These are phyloP conservation scores for Ophiocordyceps unilateralis DNA, from an alignment of 2,329 filamentous ascomycete species.

Conservation along the genomic window DNA sequence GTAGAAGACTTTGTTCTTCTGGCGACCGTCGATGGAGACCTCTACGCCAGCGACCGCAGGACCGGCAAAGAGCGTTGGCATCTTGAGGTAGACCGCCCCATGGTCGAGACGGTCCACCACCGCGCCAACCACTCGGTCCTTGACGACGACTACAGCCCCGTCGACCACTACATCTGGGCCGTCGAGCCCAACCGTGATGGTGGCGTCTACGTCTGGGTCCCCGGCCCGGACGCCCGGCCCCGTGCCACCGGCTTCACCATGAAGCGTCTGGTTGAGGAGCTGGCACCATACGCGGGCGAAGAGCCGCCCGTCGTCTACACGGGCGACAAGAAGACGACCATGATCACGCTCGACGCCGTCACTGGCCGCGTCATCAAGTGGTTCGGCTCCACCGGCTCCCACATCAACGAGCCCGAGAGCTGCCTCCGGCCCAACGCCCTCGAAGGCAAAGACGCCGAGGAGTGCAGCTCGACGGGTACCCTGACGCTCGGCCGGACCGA, in stretches of 20 bases:
- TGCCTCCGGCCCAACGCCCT: conserved; percentile 54
- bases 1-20: conserved; percentile 99
- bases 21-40: conserved; percentile 97
- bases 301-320: conserved; percentile 74
- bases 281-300: conserved; percentile 57
- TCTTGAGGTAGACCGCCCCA: conserved; percentile 65
- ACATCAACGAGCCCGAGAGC: conserved; percentile 53
- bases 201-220: conserved; percentile 70
- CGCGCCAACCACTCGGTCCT: conserved; percentile 47
- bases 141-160: conserved; percentile 40
- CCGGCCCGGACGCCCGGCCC: conserved; percentile 39
- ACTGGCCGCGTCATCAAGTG: conserved; percentile 70
- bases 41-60: conserved; percentile 79
- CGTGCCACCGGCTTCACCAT: conserved; percentile 55
- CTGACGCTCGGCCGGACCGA: conserved; percentile 74
- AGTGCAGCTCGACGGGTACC: conserved; percentile 65
- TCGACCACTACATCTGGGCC: conserved; percentile 87
- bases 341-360: conserved; percentile 76
- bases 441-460: conserved; percentile 49
- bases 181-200: conserved; percentile 85
- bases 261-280: conserved; percentile 74
- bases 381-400: conserved; percentile 58
- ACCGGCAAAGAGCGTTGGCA: conserved; percentile 77
- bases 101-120: conserved; percentile 80
- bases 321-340: conserved; percentile 75